These are phyloP conservation scores for Chaetomium strumarium DNA, from an alignment of 2,329 filamentous ascomycete species.

Conservation along the genomic window DNA sequence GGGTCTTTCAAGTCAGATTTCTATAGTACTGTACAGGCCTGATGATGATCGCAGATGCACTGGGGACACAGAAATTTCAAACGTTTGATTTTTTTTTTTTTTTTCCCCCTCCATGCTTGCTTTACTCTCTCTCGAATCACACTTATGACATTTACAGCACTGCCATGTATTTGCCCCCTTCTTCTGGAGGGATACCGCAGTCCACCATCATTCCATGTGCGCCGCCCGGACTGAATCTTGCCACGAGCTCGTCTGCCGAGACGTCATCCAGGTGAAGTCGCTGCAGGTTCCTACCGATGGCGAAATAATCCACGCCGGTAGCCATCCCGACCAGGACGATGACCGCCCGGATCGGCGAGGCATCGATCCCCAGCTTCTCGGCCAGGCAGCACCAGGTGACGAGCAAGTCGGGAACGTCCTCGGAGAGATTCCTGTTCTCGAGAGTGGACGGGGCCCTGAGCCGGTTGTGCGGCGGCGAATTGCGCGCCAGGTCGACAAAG, in stretches of 20 bases:
- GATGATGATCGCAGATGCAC: neutral
- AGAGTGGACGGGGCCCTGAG: neutral
- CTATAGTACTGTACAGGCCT: neutral
- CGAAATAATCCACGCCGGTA: neutral
- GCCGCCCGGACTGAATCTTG: neutral
- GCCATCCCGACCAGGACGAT: neutral
- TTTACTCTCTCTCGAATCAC: too few species aligned
- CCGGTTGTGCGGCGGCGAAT: constrained; percentile 1
- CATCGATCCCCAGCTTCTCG: neutral
- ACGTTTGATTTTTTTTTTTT: neutral
- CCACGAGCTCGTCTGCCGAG: neutral
- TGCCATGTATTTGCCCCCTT: too few species aligned
- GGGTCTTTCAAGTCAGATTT: neutral
- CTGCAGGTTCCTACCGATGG: neutral
- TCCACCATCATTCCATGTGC: neutral
- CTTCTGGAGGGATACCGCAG: too few species aligned
- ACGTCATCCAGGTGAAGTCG: neutral
- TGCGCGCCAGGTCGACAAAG: neutral
- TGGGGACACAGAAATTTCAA: neutral
- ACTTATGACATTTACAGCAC: neutral
- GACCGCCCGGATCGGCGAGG: neutral
- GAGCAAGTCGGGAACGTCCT: constrained; percentile 5
- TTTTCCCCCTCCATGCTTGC: neutral
- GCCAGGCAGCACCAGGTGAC: neutral
- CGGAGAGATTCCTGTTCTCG: neutral